Evolutionary conservation across 345 rosid species (phyloP), one percentile per base, ranked within the genome.

Genomic region (Eucalyptus regnans): DNA sequence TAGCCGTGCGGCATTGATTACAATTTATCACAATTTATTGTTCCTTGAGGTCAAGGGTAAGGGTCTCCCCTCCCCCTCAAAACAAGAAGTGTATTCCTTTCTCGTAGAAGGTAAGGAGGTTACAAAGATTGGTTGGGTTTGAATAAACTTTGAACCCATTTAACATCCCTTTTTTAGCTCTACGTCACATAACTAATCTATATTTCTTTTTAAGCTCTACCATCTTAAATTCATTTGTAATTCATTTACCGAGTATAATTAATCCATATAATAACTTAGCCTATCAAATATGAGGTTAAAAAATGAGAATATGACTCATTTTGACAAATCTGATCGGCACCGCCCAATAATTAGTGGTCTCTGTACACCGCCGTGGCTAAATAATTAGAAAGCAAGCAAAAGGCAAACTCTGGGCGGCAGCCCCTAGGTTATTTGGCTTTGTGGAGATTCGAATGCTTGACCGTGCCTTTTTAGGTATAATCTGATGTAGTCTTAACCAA

Each of bases 251-350:
- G 7, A 62, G n/a, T 13, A 62, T 27, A 29, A 62, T 27, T 12
- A 29, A 62, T 62, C 3, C 17, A 2, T n/a, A 1, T n/a, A 29
- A 29, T n/a, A 2, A n/a, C 37, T 62, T 27, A 14, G 1, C 37
- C 37, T 0, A n/a, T 64, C 0, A 64, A 6, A 29, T 64, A 1
- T 27, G 0, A 7, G 5, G 9, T 64, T n/a, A 6, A 64, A 31
- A 29, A 29, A 29, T 6, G 9, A 5, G 3, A 29, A 4, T 62
- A 4, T 29, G 37, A 29, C 18, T 9, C 17, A 62, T 29, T 13
- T 13, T 29, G 18, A 12, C 4, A 62, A 4, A 31, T 62, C 9
- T 6, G 8, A 4, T 9, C 7, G 7, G 13, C 80, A 17, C 14
- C 1, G 8, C 44, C 7, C 8, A 5, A 20, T 71, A 71, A 14